A percentile compares a stretch with the other conserved stretches of the same genome.
Conservation (phyloP, 2,329 filamentous ascomycete genomes). For the Nannizzia gypsea region DNA sequence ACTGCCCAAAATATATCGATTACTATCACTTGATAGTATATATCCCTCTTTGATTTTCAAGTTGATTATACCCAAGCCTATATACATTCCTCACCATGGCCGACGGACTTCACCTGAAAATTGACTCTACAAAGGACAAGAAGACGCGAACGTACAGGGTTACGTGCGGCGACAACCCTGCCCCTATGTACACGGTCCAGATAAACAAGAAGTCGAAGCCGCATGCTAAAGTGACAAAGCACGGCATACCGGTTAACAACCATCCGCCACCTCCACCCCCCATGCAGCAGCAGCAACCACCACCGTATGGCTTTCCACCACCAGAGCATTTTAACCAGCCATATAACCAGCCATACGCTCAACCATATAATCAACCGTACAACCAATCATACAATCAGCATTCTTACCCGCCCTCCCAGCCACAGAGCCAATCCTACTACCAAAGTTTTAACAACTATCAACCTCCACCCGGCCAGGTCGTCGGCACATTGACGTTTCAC, state of each 20-base stretch:
- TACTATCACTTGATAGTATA: neutral
- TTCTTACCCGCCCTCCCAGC: neutral
- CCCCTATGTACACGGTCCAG: conserved; percentile 10
- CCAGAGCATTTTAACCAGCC: neutral
- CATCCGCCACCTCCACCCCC: neutral
- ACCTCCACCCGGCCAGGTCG: conserved; percentile 1
- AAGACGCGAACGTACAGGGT: conserved; percentile 1
- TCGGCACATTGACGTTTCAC: conserved; percentile 12
- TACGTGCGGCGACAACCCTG: conserved; percentile 5
- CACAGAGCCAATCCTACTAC: neutral
- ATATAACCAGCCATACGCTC: neutral
- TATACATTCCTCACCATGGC: neutral
- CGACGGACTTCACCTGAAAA: neutral
- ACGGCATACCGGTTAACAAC: neutral
- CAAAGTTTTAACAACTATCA: conserved; percentile 1
- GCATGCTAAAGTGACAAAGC: conserved; percentile 7
- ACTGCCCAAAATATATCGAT: too few species aligned
- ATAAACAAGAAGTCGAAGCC: conserved; percentile 9
- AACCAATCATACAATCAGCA: conserved; percentile 5
- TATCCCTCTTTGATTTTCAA: too few species aligned
- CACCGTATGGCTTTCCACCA: neutral
- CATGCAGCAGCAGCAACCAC: neutral
- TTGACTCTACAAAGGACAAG: neutral
- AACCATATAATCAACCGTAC: neutral
- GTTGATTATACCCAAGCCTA: neutral